phyloP scores from a whole-genome alignment of 345 rosid species.

The Excoecaria agallocha region DNA sequence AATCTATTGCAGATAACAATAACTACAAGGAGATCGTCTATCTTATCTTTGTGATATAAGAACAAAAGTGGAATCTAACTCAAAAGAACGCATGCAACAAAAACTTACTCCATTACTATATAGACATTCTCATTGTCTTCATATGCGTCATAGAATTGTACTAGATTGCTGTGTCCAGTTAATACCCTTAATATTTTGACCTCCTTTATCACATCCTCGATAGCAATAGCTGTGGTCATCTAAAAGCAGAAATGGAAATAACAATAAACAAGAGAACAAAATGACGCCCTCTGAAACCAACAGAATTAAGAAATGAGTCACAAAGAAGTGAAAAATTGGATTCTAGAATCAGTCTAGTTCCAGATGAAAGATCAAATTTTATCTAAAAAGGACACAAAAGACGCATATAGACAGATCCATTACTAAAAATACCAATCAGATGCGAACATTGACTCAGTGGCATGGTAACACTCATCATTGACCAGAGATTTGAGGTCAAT shows the following conservation, averaged over 20 bases:
- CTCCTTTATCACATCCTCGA: constrained; percentile 98
- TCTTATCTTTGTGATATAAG: not conserved
- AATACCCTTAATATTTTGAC: constrained; percentile 83
- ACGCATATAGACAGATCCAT: constrained; percentile 1
- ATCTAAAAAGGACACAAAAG: not conserved
- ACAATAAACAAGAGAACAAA: constrained; percentile 11
- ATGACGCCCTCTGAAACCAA: not conserved
- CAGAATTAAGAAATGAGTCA: not conserved
- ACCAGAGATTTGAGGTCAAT: constrained; percentile 18
- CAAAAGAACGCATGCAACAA: not conserved
- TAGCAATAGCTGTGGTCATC: constrained; percentile 96
- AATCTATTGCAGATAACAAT: not conserved
- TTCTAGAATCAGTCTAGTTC: not conserved
- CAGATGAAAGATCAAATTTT: not conserved
- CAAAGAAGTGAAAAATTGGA: not conserved
- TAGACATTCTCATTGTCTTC: constrained; percentile 88
- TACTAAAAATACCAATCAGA: not conserved
- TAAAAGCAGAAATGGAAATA: constrained; percentile 31
- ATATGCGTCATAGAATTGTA: constrained; percentile 78
- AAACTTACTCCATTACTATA: constrained; percentile 88
- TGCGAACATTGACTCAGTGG: constrained; percentile 2
- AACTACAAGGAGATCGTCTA: not conserved
- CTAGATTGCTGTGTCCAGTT: constrained; percentile 83
- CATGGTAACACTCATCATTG: constrained; percentile 11
- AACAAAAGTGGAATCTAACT: not conserved